A percentile compares a stretch with the other conserved stretches of the same genome.
phyloP scores from a whole-genome alignment of 495 filamentous ascomycete genomes.

The Copromyces sp. region DNA sequence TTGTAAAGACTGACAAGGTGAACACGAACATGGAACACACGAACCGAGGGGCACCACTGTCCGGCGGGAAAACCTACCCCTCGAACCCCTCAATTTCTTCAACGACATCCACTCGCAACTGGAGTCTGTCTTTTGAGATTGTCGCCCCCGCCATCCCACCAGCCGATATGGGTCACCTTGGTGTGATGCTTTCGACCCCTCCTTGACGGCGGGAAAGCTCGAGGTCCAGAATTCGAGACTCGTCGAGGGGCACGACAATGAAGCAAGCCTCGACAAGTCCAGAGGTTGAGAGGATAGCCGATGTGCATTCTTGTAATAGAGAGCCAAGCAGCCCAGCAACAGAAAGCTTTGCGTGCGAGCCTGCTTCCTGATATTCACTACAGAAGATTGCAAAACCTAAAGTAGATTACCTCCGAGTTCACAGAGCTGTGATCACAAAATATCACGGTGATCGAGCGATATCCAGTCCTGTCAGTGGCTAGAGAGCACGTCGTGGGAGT shows the following conservation, averaged over 20 bases:
- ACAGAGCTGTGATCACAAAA: constrained; percentile 1
- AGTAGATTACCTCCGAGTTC: not conserved
- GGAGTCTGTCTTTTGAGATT: not conserved
- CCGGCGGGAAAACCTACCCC: not conserved
- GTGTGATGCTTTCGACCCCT: not conserved
- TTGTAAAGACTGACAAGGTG: not conserved
- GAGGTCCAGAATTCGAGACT: not conserved
- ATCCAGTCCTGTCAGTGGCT: constrained; percentile 4
- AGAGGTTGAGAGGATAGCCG: not conserved
- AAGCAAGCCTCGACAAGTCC: not conserved
- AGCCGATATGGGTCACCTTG: not conserved
- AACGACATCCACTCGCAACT: not conserved
- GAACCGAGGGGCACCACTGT: not conserved
- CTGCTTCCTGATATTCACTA: not conserved
- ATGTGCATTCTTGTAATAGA: not conserved
- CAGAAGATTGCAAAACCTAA: not conserved
- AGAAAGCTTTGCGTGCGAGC: not conserved
- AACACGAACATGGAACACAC: not conserved
- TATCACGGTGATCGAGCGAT: not conserved
- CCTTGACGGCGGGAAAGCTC: not conserved
- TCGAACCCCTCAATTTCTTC: not conserved
- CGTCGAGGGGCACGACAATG: not conserved
- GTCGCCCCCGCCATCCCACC: not conserved
- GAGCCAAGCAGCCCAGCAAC: not conserved
- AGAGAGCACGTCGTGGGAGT: constrained; percentile 8